These are phyloP conservation scores for Arabis alpina DNA, from an alignment of 345 rosid genomes.

Conservation along the genomic window DNA sequence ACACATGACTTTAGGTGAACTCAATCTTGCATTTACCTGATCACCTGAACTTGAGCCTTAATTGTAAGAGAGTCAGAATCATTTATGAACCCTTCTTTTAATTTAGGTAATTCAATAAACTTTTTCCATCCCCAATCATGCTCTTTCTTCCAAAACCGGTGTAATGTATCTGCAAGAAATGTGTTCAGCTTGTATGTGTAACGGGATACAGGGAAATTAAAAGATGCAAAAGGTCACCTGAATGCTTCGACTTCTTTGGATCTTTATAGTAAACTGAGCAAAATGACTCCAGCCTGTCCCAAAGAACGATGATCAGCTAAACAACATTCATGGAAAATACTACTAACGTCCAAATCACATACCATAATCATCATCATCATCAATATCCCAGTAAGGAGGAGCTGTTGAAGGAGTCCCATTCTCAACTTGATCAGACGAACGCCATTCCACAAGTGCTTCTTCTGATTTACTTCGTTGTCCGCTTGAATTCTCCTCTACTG, in stretches of 20 bases:
- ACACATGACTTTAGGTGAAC: no score
- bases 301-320: conserved; percentile 16
- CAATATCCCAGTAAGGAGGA: conserved; percentile 89
- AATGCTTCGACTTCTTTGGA: conserved; percentile 85
- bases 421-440: conserved; percentile 91
- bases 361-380: conserved; percentile 76
- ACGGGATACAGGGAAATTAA: conserved; percentile 13
- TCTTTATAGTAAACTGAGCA: conserved; percentile 95
- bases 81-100: conserved; percentile 83
- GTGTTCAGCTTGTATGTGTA: conserved; percentile 34
- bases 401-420: conserved; percentile 88
- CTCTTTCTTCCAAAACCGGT: conserved; percentile 93
- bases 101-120: conserved; percentile 86
- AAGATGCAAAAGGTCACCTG: conserved; percentile 58
- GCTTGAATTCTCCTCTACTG: conserved; percentile 65
- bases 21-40: conserved; percentile 76
- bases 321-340: background rate
- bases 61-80: conserved; percentile 79
- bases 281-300: conserved; percentile 94
- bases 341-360: conserved; percentile 29
- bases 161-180: conserved; percentile 71
- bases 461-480: conserved; percentile 66
- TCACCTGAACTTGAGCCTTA: conserved; percentile 97
- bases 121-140: conserved; percentile 99
- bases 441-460: conserved; percentile 90